phyloP scores from a whole-genome alignment of 768 basidiomycete species.

The Inosperma sp. region DNA sequence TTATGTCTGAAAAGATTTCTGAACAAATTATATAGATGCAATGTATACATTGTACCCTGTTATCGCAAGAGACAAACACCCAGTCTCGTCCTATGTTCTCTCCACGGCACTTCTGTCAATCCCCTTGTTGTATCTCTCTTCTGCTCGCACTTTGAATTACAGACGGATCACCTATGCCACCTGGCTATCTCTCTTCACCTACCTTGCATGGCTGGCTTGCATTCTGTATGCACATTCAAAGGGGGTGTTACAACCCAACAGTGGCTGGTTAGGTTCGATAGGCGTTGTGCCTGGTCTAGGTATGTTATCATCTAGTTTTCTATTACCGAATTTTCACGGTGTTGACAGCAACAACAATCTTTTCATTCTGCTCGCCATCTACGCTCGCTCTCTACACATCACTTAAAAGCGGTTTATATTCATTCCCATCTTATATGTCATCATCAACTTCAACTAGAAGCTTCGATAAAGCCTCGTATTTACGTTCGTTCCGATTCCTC shows the following conservation, averaged over 20 bases:
- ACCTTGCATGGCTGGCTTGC: conserved; percentile 56
- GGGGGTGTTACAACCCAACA: conserved; percentile 36
- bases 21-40: conserved; percentile 38
- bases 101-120: conserved; percentile 41
- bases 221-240: conserved; percentile 48
- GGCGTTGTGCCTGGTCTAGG: conserved; percentile 61
- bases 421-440: conserved; percentile 33
- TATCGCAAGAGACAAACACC: conserved; percentile 31
- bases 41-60: conserved; percentile 49
- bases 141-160: conserved; percentile 51
- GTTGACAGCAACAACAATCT: conserved; percentile 51
- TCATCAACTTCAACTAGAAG: no score
- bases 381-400: conserved; percentile 65
- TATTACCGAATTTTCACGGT: neutral
- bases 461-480: conserved; percentile 46
- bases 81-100: conserved; percentile 34
- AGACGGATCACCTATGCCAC: conserved; percentile 53
- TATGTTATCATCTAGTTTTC: conserved; percentile 33
- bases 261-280: conserved; percentile 40
- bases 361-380: conserved; percentile 60
- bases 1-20: neutral
- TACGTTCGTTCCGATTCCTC: conserved; percentile 56
- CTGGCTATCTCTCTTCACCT: conserved; percentile 55
- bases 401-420: conserved; percentile 41
- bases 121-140: conserved; percentile 46